Evolutionary conservation across 2,329 filamentous ascomycete species (phyloP), one percentile per base, ranked within the genome.

Genomic region (Colletotrichum lindemuthianum): DNA sequence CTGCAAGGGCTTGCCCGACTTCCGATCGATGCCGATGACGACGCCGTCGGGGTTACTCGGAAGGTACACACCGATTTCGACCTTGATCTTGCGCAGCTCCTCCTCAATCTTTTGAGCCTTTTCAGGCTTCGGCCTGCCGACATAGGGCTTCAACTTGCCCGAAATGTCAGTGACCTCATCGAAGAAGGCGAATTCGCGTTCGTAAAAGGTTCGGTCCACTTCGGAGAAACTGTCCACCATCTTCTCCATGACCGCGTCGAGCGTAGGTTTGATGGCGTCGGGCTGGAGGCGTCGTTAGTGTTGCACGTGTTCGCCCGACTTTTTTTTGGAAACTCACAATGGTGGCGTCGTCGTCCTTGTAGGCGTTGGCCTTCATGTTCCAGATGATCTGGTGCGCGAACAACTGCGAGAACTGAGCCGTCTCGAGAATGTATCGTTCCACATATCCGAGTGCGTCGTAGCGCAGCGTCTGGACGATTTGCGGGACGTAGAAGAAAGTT

Each of bases 21-120:
- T 97, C 66, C 96, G 90, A 76, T 99, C 96, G 74, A 99, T 99
- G 36, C 96, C 96, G 69, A 99, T 93, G 44, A 99, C 96, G 13
- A 97, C 91, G 43, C 96, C 96, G 69, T 99, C 96, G 0, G 96
- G 96, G 74, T 99, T 99, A 77, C 92, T 96, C 2, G 96, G 96
- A 13, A 99, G 85, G 76, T 99, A 99, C 7, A 99, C 96, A 13
- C 96, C 96, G 45, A 98, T 92, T 71, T 98, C 95, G 2, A 99
- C 92, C 75, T 97, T 91, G 77, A 99, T 98, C 78, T 97, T 97
- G 69, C 96, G 92, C 47, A 99, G 83, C 75, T 99, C 96, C 78
- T 99, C 96, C 74, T 98, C 96, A 68, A 99, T 99, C 81, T 98
- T 99, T 74, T 96, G 92, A 77, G 97, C 98, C 85, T 99, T 99